Evolutionary conservation across 208 protist genomes (phyloP).

Genomic region (Vickermania ingenoplastis): DNA sequence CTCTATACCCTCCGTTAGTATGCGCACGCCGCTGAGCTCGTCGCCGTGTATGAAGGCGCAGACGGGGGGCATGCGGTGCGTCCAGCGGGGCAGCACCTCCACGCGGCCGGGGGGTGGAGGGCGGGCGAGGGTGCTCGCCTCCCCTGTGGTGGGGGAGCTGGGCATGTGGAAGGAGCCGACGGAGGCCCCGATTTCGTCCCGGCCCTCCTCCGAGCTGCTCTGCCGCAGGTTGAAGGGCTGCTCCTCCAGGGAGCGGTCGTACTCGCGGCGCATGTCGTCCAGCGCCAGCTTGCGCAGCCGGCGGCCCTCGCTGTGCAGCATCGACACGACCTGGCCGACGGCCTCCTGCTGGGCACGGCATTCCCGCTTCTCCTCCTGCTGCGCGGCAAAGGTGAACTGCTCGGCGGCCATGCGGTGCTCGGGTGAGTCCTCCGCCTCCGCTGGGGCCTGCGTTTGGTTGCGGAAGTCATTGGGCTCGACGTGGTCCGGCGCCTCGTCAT

Average conservation of each 20-base stretch:
- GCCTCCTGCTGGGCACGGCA: neutral
- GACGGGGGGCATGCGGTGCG: conserved; percentile 59
- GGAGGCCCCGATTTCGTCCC: neutral
- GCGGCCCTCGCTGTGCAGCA: conserved; percentile 9
- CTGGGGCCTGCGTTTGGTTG: neutral
- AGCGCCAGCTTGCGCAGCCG: conserved; percentile 70
- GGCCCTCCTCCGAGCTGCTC: neutral
- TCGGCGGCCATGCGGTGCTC: conserved; percentile 5
- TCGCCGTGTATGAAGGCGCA: conserved; percentile 72
- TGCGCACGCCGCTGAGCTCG: conserved; percentile 57
- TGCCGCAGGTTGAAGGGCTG: neutral
- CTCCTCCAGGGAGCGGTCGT: conserved; percentile 5
- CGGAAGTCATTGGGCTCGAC: neutral
- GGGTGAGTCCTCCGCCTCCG: neutral
- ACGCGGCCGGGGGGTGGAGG: conserved; percentile 7
- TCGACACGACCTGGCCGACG: neutral
- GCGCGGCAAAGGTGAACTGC: conserved; percentile 1
- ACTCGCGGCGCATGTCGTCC: conserved; percentile 83
- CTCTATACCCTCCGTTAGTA: conserved; percentile 37
- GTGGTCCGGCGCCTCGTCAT: neutral
- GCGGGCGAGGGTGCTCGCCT: neutral
- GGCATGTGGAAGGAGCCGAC: neutral
- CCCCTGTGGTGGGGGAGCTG: neutral
- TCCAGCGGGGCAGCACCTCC: conserved; percentile 54
- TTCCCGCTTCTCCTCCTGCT: conserved; percentile 1